Conservation (phyloP, 106 monocot genomes). For the Phalaenopsis aphrodite region DNA sequence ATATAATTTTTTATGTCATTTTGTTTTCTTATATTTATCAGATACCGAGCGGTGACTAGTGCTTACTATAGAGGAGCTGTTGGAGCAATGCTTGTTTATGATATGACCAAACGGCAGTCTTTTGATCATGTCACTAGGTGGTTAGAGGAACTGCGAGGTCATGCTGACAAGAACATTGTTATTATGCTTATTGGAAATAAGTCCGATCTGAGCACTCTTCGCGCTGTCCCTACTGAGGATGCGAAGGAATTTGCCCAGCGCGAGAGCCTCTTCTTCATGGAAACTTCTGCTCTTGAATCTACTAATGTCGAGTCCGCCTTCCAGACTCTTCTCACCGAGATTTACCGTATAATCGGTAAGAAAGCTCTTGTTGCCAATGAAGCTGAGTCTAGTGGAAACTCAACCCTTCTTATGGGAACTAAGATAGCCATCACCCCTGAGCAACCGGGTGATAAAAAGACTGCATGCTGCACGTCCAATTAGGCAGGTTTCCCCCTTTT, state of each 20-base stretch:
- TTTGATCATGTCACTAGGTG: constrained; percentile 43
- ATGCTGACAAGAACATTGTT: constrained; percentile 59
- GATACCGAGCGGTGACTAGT: constrained; percentile 55
- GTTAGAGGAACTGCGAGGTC: constrained; percentile 45
- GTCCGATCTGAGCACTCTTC: constrained; percentile 43
- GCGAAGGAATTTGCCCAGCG: constrained; percentile 44
- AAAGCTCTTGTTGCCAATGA: constrained; percentile 42
- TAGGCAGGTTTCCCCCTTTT: not conserved
- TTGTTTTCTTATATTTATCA: not conserved
- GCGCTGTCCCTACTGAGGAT: constrained; percentile 35
- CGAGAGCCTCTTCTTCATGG: constrained; percentile 59
- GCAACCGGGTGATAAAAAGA: not conserved
- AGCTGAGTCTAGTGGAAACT: constrained; percentile 7
- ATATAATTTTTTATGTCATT: not conserved
- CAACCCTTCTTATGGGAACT: constrained; percentile 32
- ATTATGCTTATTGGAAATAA: constrained; percentile 62
- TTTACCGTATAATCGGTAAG: constrained; percentile 35
- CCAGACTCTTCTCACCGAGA: constrained; percentile 36
- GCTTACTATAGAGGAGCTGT: constrained; percentile 60
- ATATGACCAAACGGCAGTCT: constrained; percentile 58
- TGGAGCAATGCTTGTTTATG: constrained; percentile 63
- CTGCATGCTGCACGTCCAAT: not conserved
- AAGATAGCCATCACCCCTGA: constrained; percentile 36
- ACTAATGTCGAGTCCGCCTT: constrained; percentile 55
- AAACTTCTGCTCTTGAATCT: constrained; percentile 51